Evolutionary conservation across 202 grass and related monocot species (phyloP).

Genomic region (Schoenoplectus triqueter): DNA sequence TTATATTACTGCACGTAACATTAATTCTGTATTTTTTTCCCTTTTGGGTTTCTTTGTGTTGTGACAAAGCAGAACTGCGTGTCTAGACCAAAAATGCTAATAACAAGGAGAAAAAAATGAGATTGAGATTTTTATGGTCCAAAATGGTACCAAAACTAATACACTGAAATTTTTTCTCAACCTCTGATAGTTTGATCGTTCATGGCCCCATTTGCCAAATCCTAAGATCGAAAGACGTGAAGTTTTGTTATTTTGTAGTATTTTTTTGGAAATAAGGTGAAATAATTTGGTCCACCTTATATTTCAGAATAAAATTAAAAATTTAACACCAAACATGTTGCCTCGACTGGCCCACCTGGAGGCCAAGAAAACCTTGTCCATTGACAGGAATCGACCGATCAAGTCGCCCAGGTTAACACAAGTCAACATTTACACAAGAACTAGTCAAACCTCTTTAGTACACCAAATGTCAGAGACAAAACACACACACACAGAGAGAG

Average conservation of each 20-base stretch:
- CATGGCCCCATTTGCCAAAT: background rate
- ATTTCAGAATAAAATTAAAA: background rate
- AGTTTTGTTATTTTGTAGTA: background rate
- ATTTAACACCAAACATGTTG: background rate
- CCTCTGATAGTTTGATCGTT: background rate
- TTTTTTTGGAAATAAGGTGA: background rate
- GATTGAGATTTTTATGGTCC: too few species aligned
- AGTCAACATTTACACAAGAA: background rate
- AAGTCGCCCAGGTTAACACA: background rate
- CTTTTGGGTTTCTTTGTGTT: too few species aligned
- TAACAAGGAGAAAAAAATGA: too few species aligned
- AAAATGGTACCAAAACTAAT: too few species aligned
- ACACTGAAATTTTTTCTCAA: background rate
- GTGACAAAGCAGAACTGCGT: too few species aligned
- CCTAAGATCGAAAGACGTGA: background rate
- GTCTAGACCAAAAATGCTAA: too few species aligned
- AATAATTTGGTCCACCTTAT: background rate
- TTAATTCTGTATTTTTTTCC: too few species aligned
- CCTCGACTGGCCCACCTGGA: background rate
- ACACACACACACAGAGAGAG: background rate
- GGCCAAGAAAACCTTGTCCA: background rate
- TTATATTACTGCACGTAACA: too few species aligned
- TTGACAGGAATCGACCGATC: slow-evolving; percentile 4
- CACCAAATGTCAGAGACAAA: background rate
- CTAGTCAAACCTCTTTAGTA: background rate